Percentiles rank a stretch among this genome's conserved stretches.
Conservation (phyloP, 116 monocot genomes). For the Dioscorea cayenensis region DNA sequence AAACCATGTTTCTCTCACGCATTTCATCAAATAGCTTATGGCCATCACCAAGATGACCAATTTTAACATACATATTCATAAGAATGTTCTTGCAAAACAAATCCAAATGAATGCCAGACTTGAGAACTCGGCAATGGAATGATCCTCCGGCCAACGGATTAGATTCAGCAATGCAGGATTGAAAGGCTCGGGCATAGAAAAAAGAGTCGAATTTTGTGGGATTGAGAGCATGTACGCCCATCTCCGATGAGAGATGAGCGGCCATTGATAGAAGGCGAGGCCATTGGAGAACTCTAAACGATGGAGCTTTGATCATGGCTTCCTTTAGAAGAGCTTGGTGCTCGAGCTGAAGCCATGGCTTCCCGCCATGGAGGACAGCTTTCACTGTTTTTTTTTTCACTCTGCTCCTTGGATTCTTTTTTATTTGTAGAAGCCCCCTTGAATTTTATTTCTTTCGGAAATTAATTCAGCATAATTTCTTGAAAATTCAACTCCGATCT, state of each 20-base stretch:
- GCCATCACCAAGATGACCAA: conserved; percentile 20
- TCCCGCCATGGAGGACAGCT: too few relatives aligned
- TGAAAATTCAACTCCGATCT: not conserved
- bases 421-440: too few relatives aligned
- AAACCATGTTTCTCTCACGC: conserved; percentile 52
- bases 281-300: not conserved
- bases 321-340: not conserved
- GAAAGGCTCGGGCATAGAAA: conserved; percentile 31
- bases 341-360: not conserved
- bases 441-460: not conserved
- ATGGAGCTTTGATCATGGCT: not conserved
- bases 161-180: conserved; percentile 24
- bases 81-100: conserved; percentile 66
- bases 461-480: not conserved
- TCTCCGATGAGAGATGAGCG: not conserved
- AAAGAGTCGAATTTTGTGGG: conserved; percentile 22
- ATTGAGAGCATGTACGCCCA: not conserved
- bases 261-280: not conserved
- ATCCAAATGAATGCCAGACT: conserved; percentile 45
- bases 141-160: conserved; percentile 27
- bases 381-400: too few relatives aligned
- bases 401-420: too few relatives aligned
- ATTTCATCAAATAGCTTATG: conserved; percentile 68
- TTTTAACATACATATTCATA: conserved; percentile 54
- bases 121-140: conserved; percentile 53